phyloP scores from a whole-genome alignment of 768 basidiomycete genomes.

The Rhodotorula graminis region DNA sequence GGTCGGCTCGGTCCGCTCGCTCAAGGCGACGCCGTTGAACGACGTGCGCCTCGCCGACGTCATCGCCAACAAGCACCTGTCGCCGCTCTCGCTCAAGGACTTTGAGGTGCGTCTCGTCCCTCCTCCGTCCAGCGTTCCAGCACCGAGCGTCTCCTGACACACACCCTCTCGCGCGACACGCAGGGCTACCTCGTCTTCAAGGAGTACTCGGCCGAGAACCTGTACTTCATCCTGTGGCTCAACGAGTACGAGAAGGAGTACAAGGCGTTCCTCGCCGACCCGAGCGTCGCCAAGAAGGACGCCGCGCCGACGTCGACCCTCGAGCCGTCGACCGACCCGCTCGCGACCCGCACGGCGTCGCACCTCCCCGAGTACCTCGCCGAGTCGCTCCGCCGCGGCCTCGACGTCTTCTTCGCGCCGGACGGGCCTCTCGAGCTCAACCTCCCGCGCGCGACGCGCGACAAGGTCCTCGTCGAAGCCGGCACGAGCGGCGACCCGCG shows the following conservation, averaged over 20 bases:
- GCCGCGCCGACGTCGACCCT: not conserved
- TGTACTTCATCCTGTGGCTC: slow-evolving; percentile 39
- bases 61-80: slow-evolving; percentile 37
- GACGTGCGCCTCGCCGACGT: slow-evolving; percentile 36
- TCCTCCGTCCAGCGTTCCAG: no score
- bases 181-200: slow-evolving; percentile 38
- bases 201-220: slow-evolving; percentile 39
- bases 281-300: slow-evolving; percentile 4
- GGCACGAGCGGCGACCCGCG: slow-evolving; percentile 32
- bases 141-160: not conserved
- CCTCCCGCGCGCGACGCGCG: slow-evolving; percentile 32
- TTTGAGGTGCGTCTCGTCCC: slow-evolving; percentile 21
- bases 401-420: slow-evolving; percentile 39
- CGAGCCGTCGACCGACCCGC: slow-evolving; percentile 24
- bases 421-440: slow-evolving; percentile 39
- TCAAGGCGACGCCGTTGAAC: slow-evolving; percentile 31
- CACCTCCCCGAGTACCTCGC: slow-evolving; percentile 39
- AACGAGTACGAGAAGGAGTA: slow-evolving; percentile 38
- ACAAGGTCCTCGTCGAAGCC: slow-evolving; percentile 34
- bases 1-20: slow-evolving; percentile 31
- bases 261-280: slow-evolving; percentile 16
- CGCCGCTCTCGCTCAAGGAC: slow-evolving; percentile 37
- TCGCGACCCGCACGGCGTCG: slow-evolving; percentile 15
- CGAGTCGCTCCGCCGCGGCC: slow-evolving; percentile 36
- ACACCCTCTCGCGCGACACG: not conserved